phyloP scores from a whole-genome alignment of 257 asterid genomes.

The Ballota nigra region DNA sequence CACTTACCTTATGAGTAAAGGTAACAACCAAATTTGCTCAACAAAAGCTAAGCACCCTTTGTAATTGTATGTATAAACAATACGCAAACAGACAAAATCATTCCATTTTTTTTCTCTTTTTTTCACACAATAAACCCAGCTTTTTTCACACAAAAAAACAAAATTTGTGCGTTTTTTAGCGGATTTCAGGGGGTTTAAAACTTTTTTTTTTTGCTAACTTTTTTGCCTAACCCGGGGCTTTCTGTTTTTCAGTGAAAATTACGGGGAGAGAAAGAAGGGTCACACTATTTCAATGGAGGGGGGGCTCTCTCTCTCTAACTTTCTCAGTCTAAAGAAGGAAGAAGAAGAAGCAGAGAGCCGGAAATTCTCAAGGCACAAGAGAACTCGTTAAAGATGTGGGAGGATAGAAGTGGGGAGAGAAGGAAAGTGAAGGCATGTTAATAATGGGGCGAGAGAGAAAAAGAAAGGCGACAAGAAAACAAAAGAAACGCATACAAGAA shows the following conservation, averaged over 20 bases:
- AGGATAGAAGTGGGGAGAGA: conserved; percentile 9
- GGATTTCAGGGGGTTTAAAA: neutral
- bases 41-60: conserved; percentile 47
- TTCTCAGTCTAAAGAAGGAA: conserved; percentile 1
- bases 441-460: neutral
- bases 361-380: conserved; percentile 15
- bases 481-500: neutral
- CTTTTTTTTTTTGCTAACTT: neutral
- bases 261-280: neutral
- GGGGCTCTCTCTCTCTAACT: conserved; percentile 18
- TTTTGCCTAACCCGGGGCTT: neutral
- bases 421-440: conserved; percentile 22
- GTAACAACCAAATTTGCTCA: conserved; percentile 62
- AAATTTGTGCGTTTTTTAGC: too few relatives aligned
- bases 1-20: conserved; percentile 39
- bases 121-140: neutral
- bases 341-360: neutral
- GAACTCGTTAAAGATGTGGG: conserved; percentile 15
- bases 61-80: conserved; percentile 29
- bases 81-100: conserved; percentile 41
- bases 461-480: conserved; percentile 11
- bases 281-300: too few relatives aligned
- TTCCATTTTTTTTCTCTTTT: neutral
- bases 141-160: conserved; percentile 19
- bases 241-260: neutral